Evolutionary conservation across 2,329 filamentous ascomycete species (phyloP).

Genomic region (Colletotrichum cordylinicola): DNA sequence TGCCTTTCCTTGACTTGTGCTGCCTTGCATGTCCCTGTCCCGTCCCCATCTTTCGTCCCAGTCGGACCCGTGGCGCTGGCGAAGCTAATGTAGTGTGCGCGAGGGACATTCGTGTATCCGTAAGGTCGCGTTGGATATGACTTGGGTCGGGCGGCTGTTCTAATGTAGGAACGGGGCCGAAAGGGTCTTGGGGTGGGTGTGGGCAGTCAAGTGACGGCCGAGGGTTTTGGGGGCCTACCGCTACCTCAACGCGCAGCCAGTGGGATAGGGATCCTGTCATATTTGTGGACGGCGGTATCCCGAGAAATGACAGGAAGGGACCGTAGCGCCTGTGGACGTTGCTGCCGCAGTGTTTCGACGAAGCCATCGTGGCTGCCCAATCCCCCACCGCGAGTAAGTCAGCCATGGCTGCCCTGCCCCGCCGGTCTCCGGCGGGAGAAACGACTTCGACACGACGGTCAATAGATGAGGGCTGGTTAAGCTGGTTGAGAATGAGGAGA

Average conservation of each 20-base stretch:
- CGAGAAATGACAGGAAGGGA: constrained; percentile 4
- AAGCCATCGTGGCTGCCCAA: constrained; percentile 2
- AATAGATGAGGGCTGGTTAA: neutral
- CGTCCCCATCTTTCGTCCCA: neutral
- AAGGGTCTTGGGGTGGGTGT: constrained; percentile 4
- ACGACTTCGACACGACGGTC: neutral
- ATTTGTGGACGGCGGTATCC: constrained; percentile 10
- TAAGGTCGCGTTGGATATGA: neutral
- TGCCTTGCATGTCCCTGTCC: neutral
- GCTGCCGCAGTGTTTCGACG: neutral
- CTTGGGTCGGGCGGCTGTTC: constrained; percentile 6
- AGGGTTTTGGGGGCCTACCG: constrained; percentile 1
- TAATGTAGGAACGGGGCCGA: constrained; percentile 21
- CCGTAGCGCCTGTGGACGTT: neutral
- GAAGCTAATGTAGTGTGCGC: constrained; percentile 6
- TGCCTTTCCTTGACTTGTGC: neutral
- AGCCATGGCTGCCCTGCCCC: neutral
- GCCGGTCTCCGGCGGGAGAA: neutral
- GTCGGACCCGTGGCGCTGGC: constrained; percentile 11
- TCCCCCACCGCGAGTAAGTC: neutral
- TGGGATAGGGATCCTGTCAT: constrained; percentile 12
- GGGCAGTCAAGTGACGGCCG: constrained; percentile 1
- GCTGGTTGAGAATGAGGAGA: neutral
- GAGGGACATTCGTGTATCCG: neutral
- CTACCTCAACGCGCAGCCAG: neutral